Evolutionary conservation across 2,329 filamentous ascomycete species (phyloP).

Genomic region (Neoarthrinium moseri): DNA sequence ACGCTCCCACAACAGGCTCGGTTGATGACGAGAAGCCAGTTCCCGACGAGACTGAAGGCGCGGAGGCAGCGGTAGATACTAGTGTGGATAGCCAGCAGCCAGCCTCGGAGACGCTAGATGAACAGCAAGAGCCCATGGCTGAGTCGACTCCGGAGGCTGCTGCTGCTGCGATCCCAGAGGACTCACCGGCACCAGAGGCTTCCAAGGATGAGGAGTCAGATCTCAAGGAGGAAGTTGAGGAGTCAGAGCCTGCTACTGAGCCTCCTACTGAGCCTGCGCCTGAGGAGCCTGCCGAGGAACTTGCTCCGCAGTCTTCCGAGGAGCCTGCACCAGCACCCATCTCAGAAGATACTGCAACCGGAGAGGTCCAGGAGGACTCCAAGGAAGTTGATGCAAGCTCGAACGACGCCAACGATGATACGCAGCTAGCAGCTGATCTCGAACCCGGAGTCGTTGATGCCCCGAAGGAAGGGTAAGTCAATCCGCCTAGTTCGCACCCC

Average conservation of each 20-base stretch:
- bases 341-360: neutral
- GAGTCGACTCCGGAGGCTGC: neutral
- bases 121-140: too few relatives aligned
- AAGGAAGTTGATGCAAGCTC: neutral
- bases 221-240: too few relatives aligned
- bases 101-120: too few relatives aligned
- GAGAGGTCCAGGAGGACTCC: neutral
- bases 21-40: neutral
- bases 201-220: neutral
- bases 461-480: neutral
- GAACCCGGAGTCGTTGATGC: too few relatives aligned
- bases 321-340: neutral
- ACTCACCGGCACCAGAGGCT: neutral
- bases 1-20: neutral
- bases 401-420: neutral
- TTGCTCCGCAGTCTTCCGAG: neutral
- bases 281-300: neutral
- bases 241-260: too few relatives aligned
- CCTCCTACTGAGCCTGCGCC: too few relatives aligned
- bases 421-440: neutral
- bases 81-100: too few relatives aligned
- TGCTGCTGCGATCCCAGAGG: neutral
- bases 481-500: too few relatives aligned
- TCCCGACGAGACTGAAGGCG: neutral
- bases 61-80: neutral